A percentile compares a stretch with the other conserved stretches of the same genome.
Conservation (phyloP, 2,329 filamentous ascomycete genomes). For the Penicillium oxalicum region DNA sequence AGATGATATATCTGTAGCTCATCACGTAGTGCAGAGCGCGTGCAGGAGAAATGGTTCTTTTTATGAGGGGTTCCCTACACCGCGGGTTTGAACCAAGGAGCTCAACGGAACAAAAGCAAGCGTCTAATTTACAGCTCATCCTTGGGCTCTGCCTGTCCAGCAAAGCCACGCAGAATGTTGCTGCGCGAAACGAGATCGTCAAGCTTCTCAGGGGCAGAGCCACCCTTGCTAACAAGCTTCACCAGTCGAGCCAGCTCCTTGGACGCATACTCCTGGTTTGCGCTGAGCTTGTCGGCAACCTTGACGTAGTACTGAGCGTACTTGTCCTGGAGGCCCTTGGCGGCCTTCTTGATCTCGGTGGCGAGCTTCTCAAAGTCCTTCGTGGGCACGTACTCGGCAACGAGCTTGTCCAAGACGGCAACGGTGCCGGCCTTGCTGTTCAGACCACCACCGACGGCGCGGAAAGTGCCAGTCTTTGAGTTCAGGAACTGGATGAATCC, state of each 20-base stretch:
- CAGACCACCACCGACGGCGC: slow-evolving; percentile 72
- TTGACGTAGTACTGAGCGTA: slow-evolving; percentile 93
- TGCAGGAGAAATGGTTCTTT: too few species aligned
- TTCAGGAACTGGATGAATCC: slow-evolving; percentile 79
- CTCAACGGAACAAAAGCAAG: background rate
- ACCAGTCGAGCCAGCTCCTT: slow-evolving; percentile 82
- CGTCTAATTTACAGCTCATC: slow-evolving; percentile 58
- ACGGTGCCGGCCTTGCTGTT: slow-evolving; percentile 76
- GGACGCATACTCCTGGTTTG: slow-evolving; percentile 69
- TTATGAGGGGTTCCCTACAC: too few species aligned
- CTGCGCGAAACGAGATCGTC: slow-evolving; percentile 81
- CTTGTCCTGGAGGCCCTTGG: slow-evolving; percentile 63
- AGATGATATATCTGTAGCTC: slow-evolving; percentile 5
- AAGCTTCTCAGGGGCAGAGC: slow-evolving; percentile 74
- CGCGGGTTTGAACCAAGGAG: too few species aligned
- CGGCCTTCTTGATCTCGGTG: slow-evolving; percentile 66
- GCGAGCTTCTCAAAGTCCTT: slow-evolving; percentile 61
- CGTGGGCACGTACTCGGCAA: slow-evolving; percentile 61
- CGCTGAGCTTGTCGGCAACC: slow-evolving; percentile 76
- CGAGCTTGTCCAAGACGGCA: slow-evolving; percentile 66
- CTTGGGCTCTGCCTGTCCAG: slow-evolving; percentile 57
- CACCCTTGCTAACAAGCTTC: slow-evolving; percentile 77
- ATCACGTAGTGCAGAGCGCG: background rate
- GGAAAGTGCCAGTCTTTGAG: slow-evolving; percentile 80
- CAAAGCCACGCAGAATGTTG: slow-evolving; percentile 80